Conservation (phyloP, 164 flowering plant species). For the Protea cynaroides region DNA sequence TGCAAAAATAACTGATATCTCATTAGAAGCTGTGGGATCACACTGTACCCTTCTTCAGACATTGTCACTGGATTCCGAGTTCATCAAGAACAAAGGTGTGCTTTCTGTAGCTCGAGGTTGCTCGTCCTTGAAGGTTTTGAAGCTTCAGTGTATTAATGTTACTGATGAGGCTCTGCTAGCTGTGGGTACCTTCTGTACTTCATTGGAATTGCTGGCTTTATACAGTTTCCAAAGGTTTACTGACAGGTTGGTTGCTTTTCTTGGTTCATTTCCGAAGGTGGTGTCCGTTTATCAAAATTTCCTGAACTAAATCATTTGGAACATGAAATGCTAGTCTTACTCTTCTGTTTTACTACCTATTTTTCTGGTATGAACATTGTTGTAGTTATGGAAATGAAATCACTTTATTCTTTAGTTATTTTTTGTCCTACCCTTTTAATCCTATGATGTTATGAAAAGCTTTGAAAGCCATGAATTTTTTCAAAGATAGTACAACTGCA, state of each 20-base stretch:
- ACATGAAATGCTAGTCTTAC: too few relatives aligned
- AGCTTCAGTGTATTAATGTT: constrained; percentile 70
- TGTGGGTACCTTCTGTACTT: constrained; percentile 52
- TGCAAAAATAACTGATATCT: constrained; percentile 71
- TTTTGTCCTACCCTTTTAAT: too few relatives aligned
- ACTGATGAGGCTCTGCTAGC: constrained; percentile 75
- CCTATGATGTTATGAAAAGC: too few relatives aligned
- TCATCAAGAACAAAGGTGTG: constrained; percentile 60
- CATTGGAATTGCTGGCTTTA: constrained; percentile 67
- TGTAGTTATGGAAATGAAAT: too few relatives aligned
- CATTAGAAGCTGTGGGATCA: constrained; percentile 74
- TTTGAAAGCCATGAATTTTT: too few relatives aligned
- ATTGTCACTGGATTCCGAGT: constrained; percentile 77
- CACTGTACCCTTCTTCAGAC: constrained; percentile 61
- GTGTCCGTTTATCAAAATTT: neutral
- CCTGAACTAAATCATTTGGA: neutral
- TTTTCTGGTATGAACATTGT: too few relatives aligned
- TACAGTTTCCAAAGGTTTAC: constrained; percentile 81
- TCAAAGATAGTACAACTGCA: too few relatives aligned
- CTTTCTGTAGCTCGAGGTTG: constrained; percentile 78
- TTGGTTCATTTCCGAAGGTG: neutral
- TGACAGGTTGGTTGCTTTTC: constrained; percentile 45
- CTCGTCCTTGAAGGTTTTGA: constrained; percentile 52
- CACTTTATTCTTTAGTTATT: too few relatives aligned
- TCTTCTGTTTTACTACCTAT: too few relatives aligned